Conservation (phyloP, 805 yeast species). For the Candida methanosorbosa region DNA sequence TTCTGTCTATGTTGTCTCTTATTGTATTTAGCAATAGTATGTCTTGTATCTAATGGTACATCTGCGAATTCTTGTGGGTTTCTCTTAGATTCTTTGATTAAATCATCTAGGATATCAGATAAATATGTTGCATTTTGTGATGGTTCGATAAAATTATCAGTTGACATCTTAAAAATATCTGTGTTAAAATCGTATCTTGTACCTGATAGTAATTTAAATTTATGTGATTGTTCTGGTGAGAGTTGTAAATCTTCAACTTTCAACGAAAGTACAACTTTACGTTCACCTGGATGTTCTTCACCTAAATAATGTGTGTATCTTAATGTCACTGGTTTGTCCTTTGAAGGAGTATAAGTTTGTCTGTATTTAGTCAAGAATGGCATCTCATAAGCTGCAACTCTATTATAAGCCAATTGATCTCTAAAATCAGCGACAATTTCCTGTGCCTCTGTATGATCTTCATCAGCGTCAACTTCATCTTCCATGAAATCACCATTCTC, state of each 20-base stretch:
- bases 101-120: slow-evolving; percentile 51
- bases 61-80: slow-evolving; percentile 55
- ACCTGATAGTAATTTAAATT: slow-evolving; percentile 72
- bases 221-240: slow-evolving; percentile 47
- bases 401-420: slow-evolving; percentile 63
- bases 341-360: slow-evolving; percentile 45
- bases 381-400: slow-evolving; percentile 87
- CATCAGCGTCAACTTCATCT: slow-evolving; percentile 36
- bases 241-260: slow-evolving; percentile 48
- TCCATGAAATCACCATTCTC: slow-evolving; percentile 24
- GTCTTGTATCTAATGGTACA: slow-evolving; percentile 76
- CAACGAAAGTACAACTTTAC: slow-evolving; percentile 56
- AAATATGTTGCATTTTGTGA: slow-evolving; percentile 78
- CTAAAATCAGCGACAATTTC: slow-evolving; percentile 64
- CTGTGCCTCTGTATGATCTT: slow-evolving; percentile 63
- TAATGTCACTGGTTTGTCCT: slow-evolving; percentile 47
- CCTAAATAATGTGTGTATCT: slow-evolving; percentile 69
- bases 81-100: slow-evolving; percentile 60
- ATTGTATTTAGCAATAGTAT: slow-evolving; percentile 37
- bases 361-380: slow-evolving; percentile 76
- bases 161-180: slow-evolving; percentile 56
- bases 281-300: slow-evolving; percentile 60
- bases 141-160: slow-evolving; percentile 60
- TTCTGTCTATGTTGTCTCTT: slow-evolving; percentile 32
- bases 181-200: slow-evolving; percentile 59